These are phyloP conservation scores for Mucor piriformis DNA, from an alignment of 371 early-diverging fungal genomes.

Conservation along the genomic window DNA sequence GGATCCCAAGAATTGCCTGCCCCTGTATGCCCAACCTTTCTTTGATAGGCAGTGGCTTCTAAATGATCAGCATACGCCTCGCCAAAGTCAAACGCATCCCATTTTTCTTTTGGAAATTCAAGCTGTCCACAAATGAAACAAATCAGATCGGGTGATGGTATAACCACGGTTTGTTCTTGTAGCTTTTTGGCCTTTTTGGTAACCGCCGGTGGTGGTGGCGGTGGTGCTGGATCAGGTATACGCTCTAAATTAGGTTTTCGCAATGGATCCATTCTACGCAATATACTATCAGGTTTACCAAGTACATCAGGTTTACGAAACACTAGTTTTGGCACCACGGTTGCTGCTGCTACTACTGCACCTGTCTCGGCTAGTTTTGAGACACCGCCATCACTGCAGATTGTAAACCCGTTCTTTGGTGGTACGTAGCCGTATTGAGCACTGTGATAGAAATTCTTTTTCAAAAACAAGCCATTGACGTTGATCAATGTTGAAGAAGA, in stretches of 20 bases:
- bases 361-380: slow-evolving; percentile 28
- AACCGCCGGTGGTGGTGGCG: slow-evolving; percentile 8
- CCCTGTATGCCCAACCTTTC: slow-evolving; percentile 24
- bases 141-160: slow-evolving; percentile 11
- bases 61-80: slow-evolving; percentile 13
- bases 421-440: neutral
- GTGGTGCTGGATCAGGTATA: slow-evolving; percentile 25
- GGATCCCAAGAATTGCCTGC: slow-evolving; percentile 26
- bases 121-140: slow-evolving; percentile 18
- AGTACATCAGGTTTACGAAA: neutral
- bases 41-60: slow-evolving; percentile 10
- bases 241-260: too few relatives aligned
- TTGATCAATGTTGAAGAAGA: neutral
- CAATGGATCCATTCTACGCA: too few relatives aligned
- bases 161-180: slow-evolving; percentile 7
- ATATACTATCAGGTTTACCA: too few relatives aligned
- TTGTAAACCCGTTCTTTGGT: neutral
- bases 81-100: slow-evolving; percentile 6
- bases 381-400: neutral
- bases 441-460: slow-evolving; percentile 1
- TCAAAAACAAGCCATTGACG: neutral
- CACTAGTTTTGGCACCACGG: neutral
- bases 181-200: neutral
- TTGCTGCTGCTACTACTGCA: neutral
- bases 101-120: slow-evolving; percentile 12